Base-by-base conservation (phyloP, 371 early-diverging fungal genomes). In the Chytridiales sp. region DNA sequence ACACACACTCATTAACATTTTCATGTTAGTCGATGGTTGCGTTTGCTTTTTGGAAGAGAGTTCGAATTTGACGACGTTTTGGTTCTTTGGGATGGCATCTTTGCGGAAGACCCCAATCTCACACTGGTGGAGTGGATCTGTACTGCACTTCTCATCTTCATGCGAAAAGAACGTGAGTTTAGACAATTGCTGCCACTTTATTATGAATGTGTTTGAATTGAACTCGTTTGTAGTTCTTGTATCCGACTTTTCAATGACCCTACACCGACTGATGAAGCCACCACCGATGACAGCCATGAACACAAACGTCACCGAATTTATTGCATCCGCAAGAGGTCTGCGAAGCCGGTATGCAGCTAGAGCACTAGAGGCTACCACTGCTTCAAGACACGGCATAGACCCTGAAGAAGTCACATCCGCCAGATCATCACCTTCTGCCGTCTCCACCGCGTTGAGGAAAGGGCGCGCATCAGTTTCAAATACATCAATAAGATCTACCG, bases 31-130 rank as follows among this genome's bases (percentile, higher is more conserved):
- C 89, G 94, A 17, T 95, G 96, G 96, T 75, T 93, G 41, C 84
- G 96, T n/a, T 74, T 95, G 34, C 79, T 95, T 9, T 95, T 94
- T 79, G 88, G 91, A 27, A 78, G 96, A 38, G 96, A 95, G 71
- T 87, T 95, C 49, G 73, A 85, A 1, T 81, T 90, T 8, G 73
- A 83, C 9, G 76, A 86, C n/a, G 74, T 87, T 5, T 61, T 93
- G 29, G 49, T 66, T n/a, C 72, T 95, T 41, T 95, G 96, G 96
- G 94, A 93, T 62, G 89, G 88, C 9, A 78, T 95, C 9, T 87
- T 94, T 73, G 89, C 91, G 4, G 84, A 89, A 44, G 88, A 87
- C 59, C 56, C 47, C 4, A 78, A 83, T 4, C 70, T 93, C 27
- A 73, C 83, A 19, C 81, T 93, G 36, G 89, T 84, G 3, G 93